Base-by-base conservation (phyloP, 208 protist species). In the Acanthamoeba castellanii region DNA sequence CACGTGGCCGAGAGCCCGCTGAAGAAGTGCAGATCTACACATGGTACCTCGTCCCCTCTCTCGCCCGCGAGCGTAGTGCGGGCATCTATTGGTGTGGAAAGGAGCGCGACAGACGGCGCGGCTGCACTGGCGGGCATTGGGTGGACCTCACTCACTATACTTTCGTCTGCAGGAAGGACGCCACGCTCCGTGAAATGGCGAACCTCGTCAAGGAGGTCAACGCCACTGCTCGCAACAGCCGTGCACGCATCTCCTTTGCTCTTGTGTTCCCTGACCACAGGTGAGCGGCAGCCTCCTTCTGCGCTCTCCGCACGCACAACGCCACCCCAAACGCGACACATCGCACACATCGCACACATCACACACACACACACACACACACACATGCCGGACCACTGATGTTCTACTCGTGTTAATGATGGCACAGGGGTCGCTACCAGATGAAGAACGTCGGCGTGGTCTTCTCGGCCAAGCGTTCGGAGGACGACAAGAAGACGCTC, bases 401-500 rank as follows among this genome's bases (percentile, higher is more conserved):
- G n/a, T 70, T 13, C n/a, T 4, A 70, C 61, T 70, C n/a, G 61
- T 70, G 20, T 22, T 47, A 14, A 59, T 59, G 52, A 3, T 59
- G 52, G 2, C 37, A 32, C 50, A 55, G 81, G 81, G 81, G 81
- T 25, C 81, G 81, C 47, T 88, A 64, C 34, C 50, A 66, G 42
- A 88, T 55, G 18, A 88, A 88, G 81, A 25, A 88, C 32, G 50
- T 88, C 11, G 81, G 81, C 16, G 30, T 59, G 50, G 52, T 64
- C 30, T 64, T 66, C 30, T 42, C 81, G 2, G 16, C 42, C 37
- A 55, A 64, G 50, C 81, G 81, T 64, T 55, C 50, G 2, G 81
- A 88, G 81, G 81, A 88, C 52, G 81, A 88, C n/a, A 88, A 32
- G 81, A 88, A 88, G 81, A 88, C 81, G 20, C 81, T 88, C 30